Conservation (phyloP, 352 stramenopile genomes). For the Halophytophthora batemanensis region DNA sequence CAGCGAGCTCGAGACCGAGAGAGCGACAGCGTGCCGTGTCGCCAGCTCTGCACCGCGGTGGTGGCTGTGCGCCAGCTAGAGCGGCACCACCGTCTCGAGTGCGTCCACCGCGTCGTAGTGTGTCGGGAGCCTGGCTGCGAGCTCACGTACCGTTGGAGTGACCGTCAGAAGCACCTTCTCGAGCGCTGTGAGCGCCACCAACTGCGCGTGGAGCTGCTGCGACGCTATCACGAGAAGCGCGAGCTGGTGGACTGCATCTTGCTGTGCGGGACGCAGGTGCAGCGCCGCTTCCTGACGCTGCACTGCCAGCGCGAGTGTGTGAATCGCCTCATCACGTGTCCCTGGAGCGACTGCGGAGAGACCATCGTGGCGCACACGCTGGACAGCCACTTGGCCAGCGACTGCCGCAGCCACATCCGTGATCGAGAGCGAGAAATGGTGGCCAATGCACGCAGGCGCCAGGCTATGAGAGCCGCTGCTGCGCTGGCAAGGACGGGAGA, state of each 20-base stretch:
- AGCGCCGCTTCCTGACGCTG: slow-evolving; percentile 25
- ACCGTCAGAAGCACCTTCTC: slow-evolving; percentile 28
- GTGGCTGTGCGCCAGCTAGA: slow-evolving; percentile 44
- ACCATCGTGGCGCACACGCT: slow-evolving; percentile 48
- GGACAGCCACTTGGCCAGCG: slow-evolving; percentile 26
- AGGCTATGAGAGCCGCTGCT: slow-evolving; percentile 5
- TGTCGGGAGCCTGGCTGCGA: slow-evolving; percentile 52
- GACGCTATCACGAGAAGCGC: slow-evolving; percentile 34
- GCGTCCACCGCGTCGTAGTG: slow-evolving; percentile 45
- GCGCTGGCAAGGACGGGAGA: too few relatives aligned
- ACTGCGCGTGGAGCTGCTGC: slow-evolving; percentile 40
- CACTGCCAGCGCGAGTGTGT: slow-evolving; percentile 48
- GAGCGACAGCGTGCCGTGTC: slow-evolving; percentile 34
- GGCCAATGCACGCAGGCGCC: slow-evolving; percentile 25
- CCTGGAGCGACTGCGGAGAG: slow-evolving; percentile 40
- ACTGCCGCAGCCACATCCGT: slow-evolving; percentile 38
- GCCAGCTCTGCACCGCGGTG: slow-evolving; percentile 36
- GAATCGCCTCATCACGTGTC: slow-evolving; percentile 47
- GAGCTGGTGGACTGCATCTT: slow-evolving; percentile 42
- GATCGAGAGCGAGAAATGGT: slow-evolving; percentile 24
- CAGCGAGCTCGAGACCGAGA: slow-evolving; percentile 51
- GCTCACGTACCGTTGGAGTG: slow-evolving; percentile 26
- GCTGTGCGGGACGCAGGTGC: slow-evolving; percentile 31
- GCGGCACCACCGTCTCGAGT: slow-evolving; percentile 44
- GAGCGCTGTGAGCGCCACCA: slow-evolving; percentile 35